Percentiles rank a stretch among this genome's conserved stretches.
phyloP scores from a whole-genome alignment of 768 basidiomycete species.

The Macrolepiota albuminosa region DNA sequence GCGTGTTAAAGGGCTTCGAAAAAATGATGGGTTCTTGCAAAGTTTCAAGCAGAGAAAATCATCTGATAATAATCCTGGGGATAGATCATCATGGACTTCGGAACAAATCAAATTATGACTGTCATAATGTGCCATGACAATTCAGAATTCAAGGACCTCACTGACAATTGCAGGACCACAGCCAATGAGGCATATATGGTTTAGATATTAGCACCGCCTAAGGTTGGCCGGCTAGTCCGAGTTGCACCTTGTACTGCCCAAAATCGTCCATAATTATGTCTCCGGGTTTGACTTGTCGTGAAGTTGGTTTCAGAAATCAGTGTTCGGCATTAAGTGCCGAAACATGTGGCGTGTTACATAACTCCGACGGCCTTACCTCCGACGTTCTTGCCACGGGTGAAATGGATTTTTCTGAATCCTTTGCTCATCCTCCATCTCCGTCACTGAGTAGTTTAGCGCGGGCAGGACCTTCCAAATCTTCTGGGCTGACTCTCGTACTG shows the following conservation, averaged over 20 bases:
- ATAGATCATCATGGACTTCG: not conserved
- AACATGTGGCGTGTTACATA: slow-evolving; percentile 3
- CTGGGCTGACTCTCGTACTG: slow-evolving; percentile 61
- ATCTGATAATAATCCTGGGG: not conserved
- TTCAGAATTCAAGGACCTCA: not conserved
- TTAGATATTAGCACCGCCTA: not conserved
- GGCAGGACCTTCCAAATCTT: slow-evolving; percentile 26
- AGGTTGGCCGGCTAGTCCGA: not conserved
- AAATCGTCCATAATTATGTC: not conserved
- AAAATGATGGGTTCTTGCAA: not conserved
- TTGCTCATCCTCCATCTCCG: slow-evolving; percentile 12
- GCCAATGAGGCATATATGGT: not conserved
- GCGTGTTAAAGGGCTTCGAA: not conserved
- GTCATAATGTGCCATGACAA: not conserved
- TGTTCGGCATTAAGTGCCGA: not conserved
- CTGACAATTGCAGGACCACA: not conserved
- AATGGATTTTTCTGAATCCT: slow-evolving; percentile 20
- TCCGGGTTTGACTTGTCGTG: not conserved
- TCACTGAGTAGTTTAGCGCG: slow-evolving; percentile 11
- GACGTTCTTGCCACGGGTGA: slow-evolving; percentile 13
- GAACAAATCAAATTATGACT: not conserved
- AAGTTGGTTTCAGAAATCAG: not conserved
- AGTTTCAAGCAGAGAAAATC: not conserved
- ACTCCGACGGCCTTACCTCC: slow-evolving; percentile 11
- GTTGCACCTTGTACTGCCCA: not conserved